Conservation (phyloP, 164 flowering plant species). For the Chloranthus sessilifolius region DNA sequence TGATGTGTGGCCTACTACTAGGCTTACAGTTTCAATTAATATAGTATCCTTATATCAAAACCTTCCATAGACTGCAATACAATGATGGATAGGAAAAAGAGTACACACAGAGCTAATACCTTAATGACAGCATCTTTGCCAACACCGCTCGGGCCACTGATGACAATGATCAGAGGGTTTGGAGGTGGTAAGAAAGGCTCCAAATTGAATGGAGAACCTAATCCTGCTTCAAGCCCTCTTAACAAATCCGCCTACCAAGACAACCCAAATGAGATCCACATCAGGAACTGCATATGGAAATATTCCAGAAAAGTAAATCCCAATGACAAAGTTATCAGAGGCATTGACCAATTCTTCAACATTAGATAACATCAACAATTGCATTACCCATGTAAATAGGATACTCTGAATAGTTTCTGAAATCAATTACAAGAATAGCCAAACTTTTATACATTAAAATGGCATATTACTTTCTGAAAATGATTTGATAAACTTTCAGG, state of each 20-base stretch:
- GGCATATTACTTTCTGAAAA: too few relatives aligned
- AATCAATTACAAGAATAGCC: background rate
- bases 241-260: conserved; percentile 32
- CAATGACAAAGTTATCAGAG: background rate
- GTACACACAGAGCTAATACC: conserved; percentile 6
- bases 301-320: background rate
- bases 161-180: conserved; percentile 60
- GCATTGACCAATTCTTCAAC: background rate
- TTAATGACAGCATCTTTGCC: conserved; percentile 87
- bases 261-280: background rate
- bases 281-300: background rate
- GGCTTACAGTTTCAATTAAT: too few relatives aligned
- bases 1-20: too few relatives aligned
- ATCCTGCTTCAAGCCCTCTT: conserved; percentile 70
- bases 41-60: too few relatives aligned
- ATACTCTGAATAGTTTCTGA: background rate
- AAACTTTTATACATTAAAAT: background rate
- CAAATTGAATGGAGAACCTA: conserved; percentile 55
- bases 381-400: too few relatives aligned
- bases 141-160: conserved; percentile 94
- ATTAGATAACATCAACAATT: background rate
- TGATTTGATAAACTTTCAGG: too few relatives aligned
- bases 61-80: too few relatives aligned
- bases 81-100: too few relatives aligned
- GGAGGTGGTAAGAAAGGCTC: conserved; percentile 52